Percentiles rank a stretch among this genome's conserved stretches.
phyloP scores from a whole-genome alignment of 2,329 filamentous ascomycete species.

The Colletotrichum orchidophilum region DNA sequence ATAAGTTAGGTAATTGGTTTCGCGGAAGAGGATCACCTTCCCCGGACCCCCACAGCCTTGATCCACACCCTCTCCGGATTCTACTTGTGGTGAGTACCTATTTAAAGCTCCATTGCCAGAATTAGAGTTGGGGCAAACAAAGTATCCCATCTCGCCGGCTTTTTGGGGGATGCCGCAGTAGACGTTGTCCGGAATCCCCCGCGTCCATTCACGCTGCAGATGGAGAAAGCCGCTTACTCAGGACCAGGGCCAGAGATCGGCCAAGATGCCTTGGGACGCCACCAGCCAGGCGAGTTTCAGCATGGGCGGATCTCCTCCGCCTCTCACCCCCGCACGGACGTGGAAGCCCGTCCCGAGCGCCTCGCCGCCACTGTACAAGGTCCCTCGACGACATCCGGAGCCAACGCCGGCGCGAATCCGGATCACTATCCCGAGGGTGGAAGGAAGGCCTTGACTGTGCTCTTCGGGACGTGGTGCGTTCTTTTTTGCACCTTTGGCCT shows the following conservation, averaged over 20 bases:
- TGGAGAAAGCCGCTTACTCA: conserved; percentile 1
- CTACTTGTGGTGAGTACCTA: neutral
- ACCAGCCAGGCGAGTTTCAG: neutral
- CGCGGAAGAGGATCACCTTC: conserved; percentile 2
- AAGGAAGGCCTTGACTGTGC: conserved; percentile 63
- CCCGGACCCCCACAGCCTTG: conserved; percentile 1
- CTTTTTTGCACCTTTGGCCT: conserved; percentile 56
- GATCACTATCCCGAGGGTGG: conserved; percentile 66
- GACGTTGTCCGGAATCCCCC: neutral
- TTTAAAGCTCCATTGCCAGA: neutral
- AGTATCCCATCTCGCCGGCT: neutral
- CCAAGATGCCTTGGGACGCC: neutral
- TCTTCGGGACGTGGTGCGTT: conserved; percentile 56
- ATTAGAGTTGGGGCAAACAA: neutral
- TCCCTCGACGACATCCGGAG: conserved; percentile 22
- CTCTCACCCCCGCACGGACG: neutral
- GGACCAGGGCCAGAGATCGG: neutral
- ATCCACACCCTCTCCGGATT: neutral
- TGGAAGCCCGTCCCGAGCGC: conserved; percentile 30
- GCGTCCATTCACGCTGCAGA: neutral
- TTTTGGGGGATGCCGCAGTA: neutral
- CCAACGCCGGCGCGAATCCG: conserved; percentile 44
- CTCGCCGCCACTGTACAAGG: neutral
- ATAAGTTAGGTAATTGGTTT: conserved; percentile 27
- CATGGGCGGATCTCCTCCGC: neutral